phyloP scores from a whole-genome alignment of 163 green algal species.

The Scenedesmus sp. region DNA sequence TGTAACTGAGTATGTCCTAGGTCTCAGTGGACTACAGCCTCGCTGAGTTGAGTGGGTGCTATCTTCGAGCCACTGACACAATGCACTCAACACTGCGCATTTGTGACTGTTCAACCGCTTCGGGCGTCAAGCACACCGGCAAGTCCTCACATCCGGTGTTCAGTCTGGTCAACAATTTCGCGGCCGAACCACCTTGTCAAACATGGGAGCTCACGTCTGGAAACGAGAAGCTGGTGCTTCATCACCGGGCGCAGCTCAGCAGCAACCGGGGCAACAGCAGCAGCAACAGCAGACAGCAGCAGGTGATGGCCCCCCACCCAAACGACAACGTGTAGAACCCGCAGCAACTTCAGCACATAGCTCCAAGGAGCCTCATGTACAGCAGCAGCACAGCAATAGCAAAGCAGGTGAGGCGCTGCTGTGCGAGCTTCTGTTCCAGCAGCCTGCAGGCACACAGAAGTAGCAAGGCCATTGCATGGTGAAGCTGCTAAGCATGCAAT shows the following conservation, averaged over 20 bases:
- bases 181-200: neutral
- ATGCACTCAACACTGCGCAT: neutral
- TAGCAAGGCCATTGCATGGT: neutral
- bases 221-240: constrained; percentile 19
- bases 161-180: neutral
- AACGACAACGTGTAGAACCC: neutral
- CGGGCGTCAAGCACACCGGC: neutral
- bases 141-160: neutral
- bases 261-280: neutral
- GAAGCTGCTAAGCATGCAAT: neutral
- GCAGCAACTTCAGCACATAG: neutral
- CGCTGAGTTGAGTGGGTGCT: neutral
- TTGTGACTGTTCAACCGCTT: neutral
- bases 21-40: neutral
- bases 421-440: neutral
- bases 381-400: neutral
- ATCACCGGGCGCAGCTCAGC: neutral
- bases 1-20: neutral
- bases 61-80: neutral
- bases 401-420: neutral
- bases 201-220: constrained; percentile 38
- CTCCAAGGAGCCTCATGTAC: neutral
- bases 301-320: neutral
- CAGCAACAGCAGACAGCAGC: neutral
- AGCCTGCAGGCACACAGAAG: neutral